These are phyloP conservation scores for Lichtheimia corymbifera DNA, from an alignment of 371 early-diverging fungal species.

Conservation along the genomic window DNA sequence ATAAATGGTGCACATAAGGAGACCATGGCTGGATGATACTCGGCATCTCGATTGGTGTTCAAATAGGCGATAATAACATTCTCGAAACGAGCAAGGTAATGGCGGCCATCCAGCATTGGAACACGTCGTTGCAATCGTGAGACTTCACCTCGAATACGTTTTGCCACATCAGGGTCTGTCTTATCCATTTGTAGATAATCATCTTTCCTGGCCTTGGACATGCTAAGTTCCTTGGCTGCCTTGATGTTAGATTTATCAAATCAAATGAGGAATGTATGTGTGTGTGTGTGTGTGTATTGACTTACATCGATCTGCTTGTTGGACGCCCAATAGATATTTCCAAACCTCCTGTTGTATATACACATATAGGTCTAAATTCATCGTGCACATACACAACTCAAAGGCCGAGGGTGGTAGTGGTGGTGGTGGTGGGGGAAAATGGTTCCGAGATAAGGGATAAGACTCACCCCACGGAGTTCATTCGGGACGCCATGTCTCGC, in stretches of 20 bases:
- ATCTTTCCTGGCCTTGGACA: slow-evolving; percentile 63
- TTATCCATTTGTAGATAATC: slow-evolving; percentile 79
- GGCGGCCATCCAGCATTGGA: slow-evolving; percentile 26
- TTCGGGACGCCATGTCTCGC: slow-evolving; percentile 88
- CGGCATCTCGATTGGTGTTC: slow-evolving; percentile 72
- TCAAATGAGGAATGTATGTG: background rate
- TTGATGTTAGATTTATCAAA: background rate
- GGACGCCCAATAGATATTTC: slow-evolving; percentile 87
- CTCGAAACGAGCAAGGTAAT: slow-evolving; percentile 61
- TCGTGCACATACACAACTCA: background rate
- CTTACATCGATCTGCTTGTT: slow-evolving; percentile 85
- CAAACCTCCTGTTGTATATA: slow-evolving; percentile 73
- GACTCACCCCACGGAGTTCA: slow-evolving; percentile 78
- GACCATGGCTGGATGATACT: slow-evolving; percentile 78
- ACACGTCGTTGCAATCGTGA: slow-evolving; percentile 69
- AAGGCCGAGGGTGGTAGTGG: too few relatives aligned
- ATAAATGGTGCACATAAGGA: slow-evolving; percentile 86
- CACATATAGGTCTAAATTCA: slow-evolving; percentile 1
- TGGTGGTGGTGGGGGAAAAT: too few relatives aligned
- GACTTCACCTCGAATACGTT: slow-evolving; percentile 86
- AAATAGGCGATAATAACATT: slow-evolving; percentile 83
- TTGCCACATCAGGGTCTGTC: slow-evolving; percentile 72
- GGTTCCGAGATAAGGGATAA: background rate
- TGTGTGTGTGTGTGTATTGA: background rate
- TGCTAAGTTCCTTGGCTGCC: slow-evolving; percentile 73